Percentiles rank a stretch among this genome's conserved stretches.
Evolutionary conservation across 2,329 filamentous ascomycete species (phyloP).

Genomic region (Penicillium sp.): DNA sequence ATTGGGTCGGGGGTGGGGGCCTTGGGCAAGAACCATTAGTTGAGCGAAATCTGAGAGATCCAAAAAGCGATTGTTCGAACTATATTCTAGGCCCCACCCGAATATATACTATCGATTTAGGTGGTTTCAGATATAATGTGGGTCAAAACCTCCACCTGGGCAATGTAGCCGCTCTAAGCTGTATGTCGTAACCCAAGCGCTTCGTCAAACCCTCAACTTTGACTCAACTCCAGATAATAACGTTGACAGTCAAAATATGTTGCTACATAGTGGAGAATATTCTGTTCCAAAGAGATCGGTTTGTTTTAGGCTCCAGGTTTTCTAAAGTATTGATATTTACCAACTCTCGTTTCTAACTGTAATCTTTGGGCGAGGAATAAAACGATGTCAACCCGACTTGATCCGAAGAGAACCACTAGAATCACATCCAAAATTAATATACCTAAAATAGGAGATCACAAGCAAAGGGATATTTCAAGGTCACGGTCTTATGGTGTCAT

Average conservation of each 20-base stretch:
- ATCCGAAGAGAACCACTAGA: neutral
- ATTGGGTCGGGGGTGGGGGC: neutral
- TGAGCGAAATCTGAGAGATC: neutral
- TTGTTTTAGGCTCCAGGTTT: neutral
- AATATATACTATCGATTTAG: neutral
- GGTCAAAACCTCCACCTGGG: neutral
- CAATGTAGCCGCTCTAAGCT: neutral
- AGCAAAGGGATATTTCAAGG: neutral
- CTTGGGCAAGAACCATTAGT: neutral
- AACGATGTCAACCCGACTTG: neutral
- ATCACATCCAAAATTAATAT: neutral
- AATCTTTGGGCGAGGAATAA: neutral
- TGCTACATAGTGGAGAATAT: neutral
- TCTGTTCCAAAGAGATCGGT: neutral
- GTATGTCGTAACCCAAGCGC: neutral
- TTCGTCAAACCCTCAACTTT: neutral
- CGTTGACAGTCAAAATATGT: neutral
- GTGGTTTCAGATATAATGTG: neutral
- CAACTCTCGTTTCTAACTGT: neutral
- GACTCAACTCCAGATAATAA: neutral
- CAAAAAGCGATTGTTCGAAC: neutral
- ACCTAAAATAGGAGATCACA: neutral
- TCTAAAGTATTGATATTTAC: neutral
- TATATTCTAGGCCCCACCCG: neutral
- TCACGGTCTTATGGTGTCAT: neutral